phyloP scores from a whole-genome alignment of 331 rosid species.

The Quercus lobata region DNA sequence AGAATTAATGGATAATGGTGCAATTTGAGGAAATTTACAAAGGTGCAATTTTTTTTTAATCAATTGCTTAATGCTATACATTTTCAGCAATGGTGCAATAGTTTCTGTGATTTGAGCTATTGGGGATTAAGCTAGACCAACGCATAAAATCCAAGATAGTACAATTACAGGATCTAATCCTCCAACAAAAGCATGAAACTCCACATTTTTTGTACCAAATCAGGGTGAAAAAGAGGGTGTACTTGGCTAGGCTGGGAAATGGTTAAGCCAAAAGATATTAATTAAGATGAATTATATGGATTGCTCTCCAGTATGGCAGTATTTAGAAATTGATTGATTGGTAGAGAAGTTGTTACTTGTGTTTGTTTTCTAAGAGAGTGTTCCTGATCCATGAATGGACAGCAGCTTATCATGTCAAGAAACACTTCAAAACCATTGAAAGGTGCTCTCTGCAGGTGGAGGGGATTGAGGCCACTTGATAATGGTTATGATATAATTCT shows the following conservation, averaged over 20 bases:
- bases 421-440: neutral
- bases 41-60: neutral
- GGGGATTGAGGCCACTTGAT: neutral
- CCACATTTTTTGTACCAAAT: neutral
- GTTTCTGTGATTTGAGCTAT: neutral
- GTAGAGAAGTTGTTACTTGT: too few species aligned
- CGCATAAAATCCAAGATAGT: neutral
- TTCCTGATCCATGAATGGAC: too few species aligned
- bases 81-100: neutral
- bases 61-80: neutral
- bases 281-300: too few species aligned
- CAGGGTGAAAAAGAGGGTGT: neutral
- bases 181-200: neutral
- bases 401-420: neutral
- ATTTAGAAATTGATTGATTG: too few species aligned
- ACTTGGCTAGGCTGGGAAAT: too few species aligned
- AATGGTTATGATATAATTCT: neutral
- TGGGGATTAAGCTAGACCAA: neutral
- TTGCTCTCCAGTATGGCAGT: too few species aligned
- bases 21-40: neutral
- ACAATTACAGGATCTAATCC: neutral
- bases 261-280: too few species aligned
- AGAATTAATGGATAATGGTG: neutral
- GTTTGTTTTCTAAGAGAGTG: too few species aligned
- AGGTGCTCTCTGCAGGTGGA: neutral